phyloP scores from a whole-genome alignment of 164 flowering plant genomes.

The Amborella trichopoda region DNA sequence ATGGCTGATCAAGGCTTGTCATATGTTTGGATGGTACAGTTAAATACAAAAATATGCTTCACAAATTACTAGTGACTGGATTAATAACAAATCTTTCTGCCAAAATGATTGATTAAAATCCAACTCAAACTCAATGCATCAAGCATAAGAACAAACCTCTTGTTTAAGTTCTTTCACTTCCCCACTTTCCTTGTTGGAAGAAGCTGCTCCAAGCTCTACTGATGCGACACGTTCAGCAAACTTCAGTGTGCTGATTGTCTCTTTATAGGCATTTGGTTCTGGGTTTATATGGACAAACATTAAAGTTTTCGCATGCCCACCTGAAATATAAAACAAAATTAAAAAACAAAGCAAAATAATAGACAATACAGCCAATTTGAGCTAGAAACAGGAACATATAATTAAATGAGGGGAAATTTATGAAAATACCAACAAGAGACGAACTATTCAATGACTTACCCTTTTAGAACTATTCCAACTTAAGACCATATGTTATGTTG shows the following conservation, averaged over 20 bases:
- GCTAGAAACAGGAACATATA: neutral
- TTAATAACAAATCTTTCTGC: too few relatives aligned
- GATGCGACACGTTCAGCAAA: slow-evolving; percentile 89
- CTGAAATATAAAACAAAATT: slow-evolving; percentile 18
- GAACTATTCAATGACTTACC: too few relatives aligned
- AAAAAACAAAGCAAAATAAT: neutral
- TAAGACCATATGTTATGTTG: too few relatives aligned
- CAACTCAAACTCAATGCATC: neutral
- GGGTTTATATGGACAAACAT: slow-evolving; percentile 97
- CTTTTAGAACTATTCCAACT: too few relatives aligned
- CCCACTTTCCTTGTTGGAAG: slow-evolving; percentile 66
- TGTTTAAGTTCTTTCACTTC: slow-evolving; percentile 71
- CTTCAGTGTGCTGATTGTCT: slow-evolving; percentile 86
- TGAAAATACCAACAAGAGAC: neutral
- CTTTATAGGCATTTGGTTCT: slow-evolving; percentile 60
- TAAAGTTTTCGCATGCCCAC: slow-evolving; percentile 91
- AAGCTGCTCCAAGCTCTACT: slow-evolving; percentile 86
- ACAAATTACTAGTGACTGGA: too few relatives aligned
- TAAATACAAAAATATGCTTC: too few relatives aligned
- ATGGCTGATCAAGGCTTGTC: too few relatives aligned
- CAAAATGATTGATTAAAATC: neutral
- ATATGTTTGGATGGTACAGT: too few relatives aligned
- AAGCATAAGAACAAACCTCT: slow-evolving; percentile 34
- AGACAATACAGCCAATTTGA: neutral
- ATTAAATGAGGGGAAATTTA: neutral